phyloP scores from a whole-genome alignment of 768 basidiomycete genomes.

The Gautieria morchelliformis region DNA sequence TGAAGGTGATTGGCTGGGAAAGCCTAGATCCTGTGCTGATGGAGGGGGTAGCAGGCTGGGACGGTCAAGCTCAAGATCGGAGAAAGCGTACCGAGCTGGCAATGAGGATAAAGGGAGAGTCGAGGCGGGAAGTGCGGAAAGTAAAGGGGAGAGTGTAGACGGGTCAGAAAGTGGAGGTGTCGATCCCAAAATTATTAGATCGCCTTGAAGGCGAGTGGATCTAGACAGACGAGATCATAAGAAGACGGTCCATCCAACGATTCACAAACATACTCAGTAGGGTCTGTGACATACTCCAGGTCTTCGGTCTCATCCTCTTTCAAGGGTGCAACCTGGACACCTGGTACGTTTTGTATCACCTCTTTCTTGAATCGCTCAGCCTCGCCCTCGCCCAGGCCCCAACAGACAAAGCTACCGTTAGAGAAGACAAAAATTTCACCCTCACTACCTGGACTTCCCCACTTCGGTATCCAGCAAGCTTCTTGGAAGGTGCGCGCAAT shows the following conservation, averaged over 20 bases:
- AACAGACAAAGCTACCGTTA: conserved; percentile 84
- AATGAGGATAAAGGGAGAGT: conserved; percentile 59
- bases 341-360: conserved; percentile 38
- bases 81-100: conserved; percentile 83
- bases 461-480: conserved; percentile 70
- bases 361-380: conserved; percentile 58
- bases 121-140: conserved; percentile 33
- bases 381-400: conserved; percentile 75
- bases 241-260: neutral
- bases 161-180: conserved; percentile 44
- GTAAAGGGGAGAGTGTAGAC: conserved; percentile 33
- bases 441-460: conserved; percentile 43
- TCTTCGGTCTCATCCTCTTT: conserved; percentile 77
- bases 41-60: too few species aligned
- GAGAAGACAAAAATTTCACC: conserved; percentile 87
- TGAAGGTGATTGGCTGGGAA: too few species aligned
- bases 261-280: conserved; percentile 56
- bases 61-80: too few species aligned
- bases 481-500: conserved; percentile 53
- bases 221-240: conserved; percentile 28
- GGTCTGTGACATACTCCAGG: conserved; percentile 87
- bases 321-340: conserved; percentile 55
- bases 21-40: too few species aligned
- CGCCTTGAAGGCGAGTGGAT: conserved; percentile 80
- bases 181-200: conserved; percentile 81